Conservation (phyloP, 805 yeast species). For the Wickerhamomyces xylosicus region DNA sequence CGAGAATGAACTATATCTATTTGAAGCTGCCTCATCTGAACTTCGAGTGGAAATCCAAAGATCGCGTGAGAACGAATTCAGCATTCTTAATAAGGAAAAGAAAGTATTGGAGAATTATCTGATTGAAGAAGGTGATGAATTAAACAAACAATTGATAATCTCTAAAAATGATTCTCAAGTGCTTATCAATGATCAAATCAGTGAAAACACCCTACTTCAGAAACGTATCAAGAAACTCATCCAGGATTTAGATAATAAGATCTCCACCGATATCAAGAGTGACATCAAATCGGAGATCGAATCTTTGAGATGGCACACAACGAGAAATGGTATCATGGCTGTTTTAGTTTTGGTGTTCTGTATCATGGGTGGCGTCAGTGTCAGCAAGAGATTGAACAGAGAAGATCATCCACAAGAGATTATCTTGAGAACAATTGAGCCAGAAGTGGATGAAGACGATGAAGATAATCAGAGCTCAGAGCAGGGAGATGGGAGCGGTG, state of each 20-base stretch:
- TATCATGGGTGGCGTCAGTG: conserved; percentile 42
- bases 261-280: conserved; percentile 70
- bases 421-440: conserved; percentile 22
- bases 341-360: conserved; percentile 56
- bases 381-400: conserved; percentile 25
- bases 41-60: conserved; percentile 67
- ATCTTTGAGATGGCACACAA: conserved; percentile 84
- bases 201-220: conserved; percentile 70
- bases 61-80: conserved; percentile 59
- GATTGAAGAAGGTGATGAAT: conserved; percentile 65
- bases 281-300: conserved; percentile 83
- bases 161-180: conserved; percentile 72
- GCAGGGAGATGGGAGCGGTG: conserved; percentile 10
- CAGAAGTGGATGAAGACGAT: conserved; percentile 13
- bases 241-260: conserved; percentile 78
- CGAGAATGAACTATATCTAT: conserved; percentile 80
- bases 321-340: conserved; percentile 78
- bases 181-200: conserved; percentile 76
- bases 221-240: conserved; percentile 57
- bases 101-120: conserved; percentile 65
- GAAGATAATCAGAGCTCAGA: conserved; percentile 23
- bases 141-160: conserved; percentile 48
- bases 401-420: conserved; percentile 24
- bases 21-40: conserved; percentile 89
- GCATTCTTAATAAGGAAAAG: conserved; percentile 54